Evolutionary conservation across 75 land plant species (phyloP).

Genomic region (Pinus albicaulis): DNA sequence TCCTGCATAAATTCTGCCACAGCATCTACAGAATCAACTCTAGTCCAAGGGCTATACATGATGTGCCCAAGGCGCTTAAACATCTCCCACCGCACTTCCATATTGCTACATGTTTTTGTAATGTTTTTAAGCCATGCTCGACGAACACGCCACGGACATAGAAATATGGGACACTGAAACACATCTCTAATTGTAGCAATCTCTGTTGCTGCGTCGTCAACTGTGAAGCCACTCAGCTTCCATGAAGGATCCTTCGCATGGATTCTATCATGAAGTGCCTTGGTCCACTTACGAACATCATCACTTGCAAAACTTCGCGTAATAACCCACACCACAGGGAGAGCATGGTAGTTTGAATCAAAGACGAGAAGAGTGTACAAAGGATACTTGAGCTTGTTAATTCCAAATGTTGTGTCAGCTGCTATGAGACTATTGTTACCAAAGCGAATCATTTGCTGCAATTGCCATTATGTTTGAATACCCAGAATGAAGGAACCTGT

Average conservation of each 20-base stretch:
- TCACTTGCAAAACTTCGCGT: constrained; percentile 47
- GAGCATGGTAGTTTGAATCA: constrained; percentile 75
- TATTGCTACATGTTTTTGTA: too few species aligned
- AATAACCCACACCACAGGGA: constrained; percentile 81
- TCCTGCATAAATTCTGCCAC: too few species aligned
- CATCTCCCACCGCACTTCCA: constrained; percentile 61
- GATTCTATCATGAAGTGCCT: constrained; percentile 58
- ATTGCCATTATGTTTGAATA: constrained; percentile 88
- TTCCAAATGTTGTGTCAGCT: constrained; percentile 74
- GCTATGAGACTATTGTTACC: constrained; percentile 67
- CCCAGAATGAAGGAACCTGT: constrained; percentile 67
- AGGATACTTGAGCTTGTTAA: constrained; percentile 69
- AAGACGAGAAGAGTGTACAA: constrained; percentile 74
- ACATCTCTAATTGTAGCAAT: constrained; percentile 68
- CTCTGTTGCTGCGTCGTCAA: constrained; percentile 81
- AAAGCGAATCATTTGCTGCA: constrained; percentile 77
- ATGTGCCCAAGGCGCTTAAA: constrained; percentile 67
- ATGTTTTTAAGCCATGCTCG: constrained; percentile 73
- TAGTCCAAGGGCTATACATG: too few species aligned
- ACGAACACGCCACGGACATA: constrained; percentile 74
- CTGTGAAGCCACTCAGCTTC: constrained; percentile 54
- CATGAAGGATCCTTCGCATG: constrained; percentile 35
- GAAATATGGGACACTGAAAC: constrained; percentile 53
- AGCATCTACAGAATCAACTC: too few species aligned
- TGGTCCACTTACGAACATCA: constrained; percentile 71